A percentile compares a stretch with the other conserved stretches of the same genome.
Evolutionary conservation across 73 alveolate species (phyloP).

Genomic region (Tetrahymena elliotti): DNA sequence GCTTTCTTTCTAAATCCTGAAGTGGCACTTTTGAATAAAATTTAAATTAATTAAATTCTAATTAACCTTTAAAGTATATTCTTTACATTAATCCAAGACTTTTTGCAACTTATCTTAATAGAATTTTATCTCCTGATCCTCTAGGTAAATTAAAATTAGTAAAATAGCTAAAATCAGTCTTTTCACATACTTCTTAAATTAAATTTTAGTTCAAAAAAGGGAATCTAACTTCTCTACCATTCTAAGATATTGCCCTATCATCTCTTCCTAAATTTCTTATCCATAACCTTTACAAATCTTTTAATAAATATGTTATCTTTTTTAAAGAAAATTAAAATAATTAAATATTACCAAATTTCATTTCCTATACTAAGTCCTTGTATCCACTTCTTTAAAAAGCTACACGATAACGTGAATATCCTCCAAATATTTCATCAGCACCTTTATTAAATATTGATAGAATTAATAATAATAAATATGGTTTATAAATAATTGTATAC

Average conservation of each 20-base stretch:
- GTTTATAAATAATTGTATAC: not conserved
- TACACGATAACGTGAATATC: constrained; percentile 86
- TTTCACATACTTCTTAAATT: constrained; percentile 27
- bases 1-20: constrained; percentile 51
- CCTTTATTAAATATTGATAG: constrained; percentile 36
- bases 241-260: constrained; percentile 82
- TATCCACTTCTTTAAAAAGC: constrained; percentile 62
- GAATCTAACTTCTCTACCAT: constrained; percentile 83
- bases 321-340: not conserved
- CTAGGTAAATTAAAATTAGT: constrained; percentile 41
- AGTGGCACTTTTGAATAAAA: not conserved
- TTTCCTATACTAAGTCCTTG: constrained; percentile 67
- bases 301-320: not conserved
- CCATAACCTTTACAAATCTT: constrained; percentile 90
- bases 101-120: constrained; percentile 53
- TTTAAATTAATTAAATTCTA: not conserved
- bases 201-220: constrained; percentile 82
- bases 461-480: not conserved
- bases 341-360: constrained; percentile 38
- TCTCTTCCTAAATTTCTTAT: constrained; percentile 91
- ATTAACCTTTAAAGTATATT: not conserved
- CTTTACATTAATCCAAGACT: constrained; percentile 36
- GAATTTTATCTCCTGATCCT: constrained; percentile 56
- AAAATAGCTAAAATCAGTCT: constrained; percentile 18
- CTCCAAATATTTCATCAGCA: constrained; percentile 96